phyloP scores from a whole-genome alignment of 164 flowering plant species.

The Cinnamomum chago region DNA sequence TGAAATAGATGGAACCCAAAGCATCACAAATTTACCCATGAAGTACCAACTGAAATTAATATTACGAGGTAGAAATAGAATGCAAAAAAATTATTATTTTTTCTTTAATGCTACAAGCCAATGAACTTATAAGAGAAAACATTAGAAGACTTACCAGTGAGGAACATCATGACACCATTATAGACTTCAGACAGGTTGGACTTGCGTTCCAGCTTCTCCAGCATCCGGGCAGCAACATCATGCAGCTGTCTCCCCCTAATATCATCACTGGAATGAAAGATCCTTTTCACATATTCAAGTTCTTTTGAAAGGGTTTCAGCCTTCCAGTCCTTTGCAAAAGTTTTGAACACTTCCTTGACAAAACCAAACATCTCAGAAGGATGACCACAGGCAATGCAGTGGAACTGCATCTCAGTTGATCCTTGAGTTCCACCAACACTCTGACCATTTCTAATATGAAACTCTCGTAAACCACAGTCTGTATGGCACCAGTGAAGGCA shows the following conservation, averaged over 20 bases:
- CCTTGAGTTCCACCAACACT: constrained; percentile 52
- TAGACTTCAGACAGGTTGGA: constrained; percentile 62
- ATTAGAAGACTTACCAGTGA: constrained; percentile 53
- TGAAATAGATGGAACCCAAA: too few relatives aligned
- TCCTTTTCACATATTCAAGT: constrained; percentile 80
- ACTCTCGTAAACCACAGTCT: constrained; percentile 71
- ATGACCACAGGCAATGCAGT: constrained; percentile 88
- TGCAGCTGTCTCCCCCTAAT: constrained; percentile 66
- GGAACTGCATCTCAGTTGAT: constrained; percentile 76
- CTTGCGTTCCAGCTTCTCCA: constrained; percentile 48
- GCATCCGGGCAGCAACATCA: constrained; percentile 54
- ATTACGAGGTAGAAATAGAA: neutral
- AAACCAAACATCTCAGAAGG: constrained; percentile 99
- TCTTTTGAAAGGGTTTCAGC: constrained; percentile 67
- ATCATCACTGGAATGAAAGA: constrained; percentile 70
- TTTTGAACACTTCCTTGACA: constrained; percentile 84
- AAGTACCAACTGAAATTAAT: neutral
- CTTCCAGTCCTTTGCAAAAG: constrained; percentile 81
- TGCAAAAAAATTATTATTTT: too few relatives aligned
- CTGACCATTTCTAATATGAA: constrained; percentile 69
- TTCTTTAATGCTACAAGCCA: neutral
- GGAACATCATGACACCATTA: constrained; percentile 51
- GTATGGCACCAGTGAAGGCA: constrained; percentile 98
- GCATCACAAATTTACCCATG: neutral
- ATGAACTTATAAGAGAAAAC: neutral